Evolutionary conservation across 2,329 filamentous ascomycete species (phyloP), one percentile per base, ranked within the genome.

Genomic region (Pyrenochaeta sp.): DNA sequence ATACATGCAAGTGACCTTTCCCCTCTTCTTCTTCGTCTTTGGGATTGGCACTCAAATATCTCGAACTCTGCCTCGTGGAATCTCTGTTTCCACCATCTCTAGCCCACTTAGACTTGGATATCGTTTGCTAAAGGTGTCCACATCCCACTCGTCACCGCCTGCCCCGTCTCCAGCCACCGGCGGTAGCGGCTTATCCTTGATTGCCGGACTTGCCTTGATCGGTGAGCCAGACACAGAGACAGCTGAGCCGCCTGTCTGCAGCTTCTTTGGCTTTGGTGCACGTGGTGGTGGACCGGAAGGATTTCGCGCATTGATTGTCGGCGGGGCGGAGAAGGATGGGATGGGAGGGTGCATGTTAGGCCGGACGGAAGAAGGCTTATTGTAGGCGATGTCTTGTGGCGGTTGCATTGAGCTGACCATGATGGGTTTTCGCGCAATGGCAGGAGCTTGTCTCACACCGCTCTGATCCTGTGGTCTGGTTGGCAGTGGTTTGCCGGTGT

Each of bases 81-180:
- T 75, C 61, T 85, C 89, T 55, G 87, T 85, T 77, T 95, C 90
- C n/a, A 92, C 89, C 87, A 94, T 90, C 78, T 97, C 93, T 63
- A 97, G 85, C 9, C 91, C 85, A 50, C 87, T 88, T 53, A 98
- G 78, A 71, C 90, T 96, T 0, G 94, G 94, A 75, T 92, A 97
- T 53, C 92, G 83, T 76, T 92, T 92, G 56, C 88, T 89, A 73
- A 98, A 97, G 69, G 91, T 84, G 18, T 78, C 77, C 58, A 74
- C 56, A 54, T 88, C 85, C 81, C 83, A 85, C 51, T 87, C 85
- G 76, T 92, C 51, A 7, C 21, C 51, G 23, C 43, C 41, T 12
- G 49, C 49, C 11, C 40, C 52, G 10, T 40, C 51, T n/a, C 35
- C 27, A 15, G 43, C 32, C 4, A 46, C 20, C 12, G 36, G n/a